Conservation (phyloP, 2,329 filamentous ascomycete genomes). For the Mariannaea sp. region DNA sequence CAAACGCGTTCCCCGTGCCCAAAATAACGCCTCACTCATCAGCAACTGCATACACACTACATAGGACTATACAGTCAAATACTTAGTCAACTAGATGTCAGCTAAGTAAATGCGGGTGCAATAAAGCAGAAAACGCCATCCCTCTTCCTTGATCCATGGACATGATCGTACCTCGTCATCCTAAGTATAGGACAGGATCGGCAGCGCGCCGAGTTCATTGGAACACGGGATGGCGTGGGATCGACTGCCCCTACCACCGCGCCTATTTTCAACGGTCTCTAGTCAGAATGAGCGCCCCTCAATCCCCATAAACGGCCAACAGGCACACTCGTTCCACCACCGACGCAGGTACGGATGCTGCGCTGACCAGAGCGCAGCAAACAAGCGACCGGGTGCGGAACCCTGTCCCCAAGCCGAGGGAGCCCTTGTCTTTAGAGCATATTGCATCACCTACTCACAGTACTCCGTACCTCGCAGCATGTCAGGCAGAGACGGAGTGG, state of each 20-base stretch:
- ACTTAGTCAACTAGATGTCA: no score
- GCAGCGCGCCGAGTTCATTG: conserved; percentile 9
- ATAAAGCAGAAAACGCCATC: conserved; percentile 5
- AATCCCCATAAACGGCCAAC: conserved; percentile 18
- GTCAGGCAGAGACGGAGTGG: neutral
- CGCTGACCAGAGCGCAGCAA: conserved; percentile 23
- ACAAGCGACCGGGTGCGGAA: conserved; percentile 22
- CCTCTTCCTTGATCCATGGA: conserved; percentile 8
- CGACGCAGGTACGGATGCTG: conserved; percentile 35
- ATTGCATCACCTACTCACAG: no score
- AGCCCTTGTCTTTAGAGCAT: conserved; percentile 1
- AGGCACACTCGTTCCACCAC: conserved; percentile 30
- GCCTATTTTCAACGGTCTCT: neutral
- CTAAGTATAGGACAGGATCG: conserved; percentile 8
- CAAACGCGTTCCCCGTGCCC: neutral
- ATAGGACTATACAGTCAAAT: no score
- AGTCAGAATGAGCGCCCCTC: conserved; percentile 18
- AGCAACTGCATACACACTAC: no score
- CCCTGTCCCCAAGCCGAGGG: neutral
- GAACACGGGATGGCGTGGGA: conserved; percentile 12
- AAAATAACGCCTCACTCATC: neutral
- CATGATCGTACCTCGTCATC: neutral
- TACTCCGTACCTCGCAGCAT: neutral
- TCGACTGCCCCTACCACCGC: conserved; percentile 7
- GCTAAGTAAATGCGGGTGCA: neutral